Evolutionary conservation across 768 basidiomycete species (phyloP), one percentile per base, ranked within the genome.

Genomic region (Podaxis pistillaris): DNA sequence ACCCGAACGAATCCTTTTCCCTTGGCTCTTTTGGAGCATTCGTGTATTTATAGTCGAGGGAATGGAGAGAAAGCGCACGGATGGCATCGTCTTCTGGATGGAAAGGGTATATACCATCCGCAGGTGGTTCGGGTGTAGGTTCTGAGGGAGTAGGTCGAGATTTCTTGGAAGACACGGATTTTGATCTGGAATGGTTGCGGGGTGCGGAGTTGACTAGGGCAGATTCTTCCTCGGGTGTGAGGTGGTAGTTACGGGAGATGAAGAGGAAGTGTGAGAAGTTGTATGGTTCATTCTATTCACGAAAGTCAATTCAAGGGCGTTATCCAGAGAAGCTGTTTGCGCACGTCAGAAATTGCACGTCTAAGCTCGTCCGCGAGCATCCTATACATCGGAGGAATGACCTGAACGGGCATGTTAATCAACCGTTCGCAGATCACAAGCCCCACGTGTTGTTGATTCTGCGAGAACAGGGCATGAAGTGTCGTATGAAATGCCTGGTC

Each of bases 391-490:
- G 94, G 95, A 4, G 94, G 90, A 8, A 96, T 82, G 38, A 95
- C 86, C 68, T 98, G 93, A 13, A 94, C 89, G 0, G 96, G 96
- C 88, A 99, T 96, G 72, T 98, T 99, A 66, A 97, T 82, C 56
- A 98, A 79, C 0, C 96, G 82, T 72, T 97, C 94, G 65, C 89
- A 91, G 66, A 99, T 79, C 8, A 98, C 81, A 17, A 97, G 80
- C 1, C 93, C 96, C 51, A 96, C 85, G 64, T 90, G 85, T 15
- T 79, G 77, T 40, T 76, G 73, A 38, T 67, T 79, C 52, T 79
- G 79, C 13, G 78, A 79, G 62, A 91, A 82, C 5, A 90, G 77
- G 9, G 73, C 70, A 66, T 82, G 78, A 26, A 92, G 80, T 11
- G 83, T 73, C 28, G 78, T 62, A 64, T 88, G 83, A 68, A 90